Evolutionary conservation across 192 early-diverging fungal genomes (phyloP).

Genomic region (Backusella australiensis): DNA sequence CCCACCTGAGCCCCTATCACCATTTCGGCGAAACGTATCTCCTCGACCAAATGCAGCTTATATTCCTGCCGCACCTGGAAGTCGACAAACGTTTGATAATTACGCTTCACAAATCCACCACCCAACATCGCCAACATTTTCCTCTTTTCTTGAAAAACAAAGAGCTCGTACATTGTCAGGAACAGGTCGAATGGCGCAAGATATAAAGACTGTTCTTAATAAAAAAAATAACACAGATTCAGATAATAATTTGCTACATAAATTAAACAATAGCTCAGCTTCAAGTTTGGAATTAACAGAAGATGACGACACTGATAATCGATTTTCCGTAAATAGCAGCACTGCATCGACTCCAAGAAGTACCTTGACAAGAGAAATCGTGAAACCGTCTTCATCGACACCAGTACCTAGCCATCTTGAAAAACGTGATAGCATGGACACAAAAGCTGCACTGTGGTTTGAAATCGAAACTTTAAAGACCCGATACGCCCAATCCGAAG

Average conservation of each 20-base stretch:
- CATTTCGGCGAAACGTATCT: background rate
- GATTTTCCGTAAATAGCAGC: background rate
- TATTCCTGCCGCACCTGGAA: background rate
- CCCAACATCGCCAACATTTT: background rate
- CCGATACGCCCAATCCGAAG: constrained; percentile 1
- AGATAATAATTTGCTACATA: background rate
- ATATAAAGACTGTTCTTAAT: constrained; percentile 1
- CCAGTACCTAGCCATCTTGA: background rate
- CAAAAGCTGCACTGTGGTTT: constrained; percentile 7
- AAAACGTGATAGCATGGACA: background rate
- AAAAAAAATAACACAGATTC: background rate
- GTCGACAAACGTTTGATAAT: constrained; percentile 3
- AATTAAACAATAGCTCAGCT: background rate
- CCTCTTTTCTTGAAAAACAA: background rate
- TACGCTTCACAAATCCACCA: background rate
- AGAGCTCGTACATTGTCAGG: background rate
- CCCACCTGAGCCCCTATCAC: constrained; percentile 6
- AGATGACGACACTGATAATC: background rate
- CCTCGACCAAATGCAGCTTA: background rate
- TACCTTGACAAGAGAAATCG: background rate
- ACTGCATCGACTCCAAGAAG: background rate
- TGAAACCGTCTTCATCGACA: background rate
- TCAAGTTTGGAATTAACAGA: constrained; percentile 4
- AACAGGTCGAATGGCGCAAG: background rate
- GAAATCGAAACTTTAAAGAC: constrained; percentile 9